These are phyloP conservation scores for Hydnomerulius pinastri DNA, from an alignment of 768 basidiomycete species.

Conservation along the genomic window DNA sequence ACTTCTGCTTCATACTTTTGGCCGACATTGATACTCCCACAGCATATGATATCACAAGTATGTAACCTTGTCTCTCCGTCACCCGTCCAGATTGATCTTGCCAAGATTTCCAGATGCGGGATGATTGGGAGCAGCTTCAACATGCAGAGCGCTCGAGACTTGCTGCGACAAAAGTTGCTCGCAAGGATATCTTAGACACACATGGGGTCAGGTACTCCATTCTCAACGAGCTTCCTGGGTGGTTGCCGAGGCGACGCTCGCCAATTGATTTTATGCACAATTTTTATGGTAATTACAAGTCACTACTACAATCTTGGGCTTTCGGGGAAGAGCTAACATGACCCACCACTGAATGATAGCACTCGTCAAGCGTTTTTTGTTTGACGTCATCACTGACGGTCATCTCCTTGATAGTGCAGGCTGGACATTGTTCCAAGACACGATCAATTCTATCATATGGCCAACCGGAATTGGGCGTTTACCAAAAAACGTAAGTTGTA, in stretches of 20 bases:
- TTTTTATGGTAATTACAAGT: constrained; percentile 30
- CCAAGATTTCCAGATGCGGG: no score
- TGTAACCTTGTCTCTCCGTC: constrained; percentile 5
- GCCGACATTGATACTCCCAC: constrained; percentile 21
- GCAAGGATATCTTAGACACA: constrained; percentile 17
- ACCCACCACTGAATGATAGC: no score
- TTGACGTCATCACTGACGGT: constrained; percentile 21
- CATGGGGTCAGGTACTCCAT: constrained; percentile 23
- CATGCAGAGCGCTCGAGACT: no score
- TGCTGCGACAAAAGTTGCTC: no score
- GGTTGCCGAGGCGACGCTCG: constrained; percentile 26
- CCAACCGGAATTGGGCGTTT: constrained; percentile 32
- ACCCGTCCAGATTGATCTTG: no score
- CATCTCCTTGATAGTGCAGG: constrained; percentile 25
- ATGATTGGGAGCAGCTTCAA: no score
- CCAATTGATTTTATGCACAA: constrained; percentile 36
- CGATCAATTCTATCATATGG: constrained; percentile 30
- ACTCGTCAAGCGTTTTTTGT: no score
- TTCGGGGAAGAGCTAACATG: no score
- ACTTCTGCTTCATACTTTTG: constrained; percentile 20
- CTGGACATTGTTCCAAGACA: constrained; percentile 26
- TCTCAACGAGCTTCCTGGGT: constrained; percentile 28
- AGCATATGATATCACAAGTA: constrained; percentile 10
- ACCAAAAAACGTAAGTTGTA: constrained; percentile 36
- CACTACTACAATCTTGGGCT: no score